Conservation (phyloP, 495 filamentous ascomycete genomes). For the Hypoxylon intermedium region DNA sequence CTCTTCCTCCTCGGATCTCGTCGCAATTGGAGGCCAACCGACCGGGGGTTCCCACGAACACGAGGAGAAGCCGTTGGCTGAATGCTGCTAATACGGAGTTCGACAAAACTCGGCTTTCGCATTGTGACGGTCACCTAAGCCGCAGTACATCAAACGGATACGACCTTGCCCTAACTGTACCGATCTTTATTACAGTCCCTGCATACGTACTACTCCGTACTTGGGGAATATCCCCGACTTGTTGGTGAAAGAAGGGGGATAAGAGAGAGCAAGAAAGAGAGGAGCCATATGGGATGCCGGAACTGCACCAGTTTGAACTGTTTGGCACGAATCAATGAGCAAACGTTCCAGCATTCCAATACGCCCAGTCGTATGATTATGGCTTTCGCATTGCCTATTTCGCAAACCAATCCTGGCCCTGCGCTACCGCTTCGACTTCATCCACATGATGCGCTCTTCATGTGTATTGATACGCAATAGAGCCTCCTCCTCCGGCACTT, state of each 20-base stretch:
- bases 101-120: conserved; percentile 1
- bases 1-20: conserved; percentile 2
- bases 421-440: conserved; percentile 10
- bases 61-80: background rate
- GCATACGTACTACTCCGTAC: conserved; percentile 20
- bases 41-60: conserved; percentile 6
- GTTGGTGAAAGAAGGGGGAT: conserved; percentile 1
- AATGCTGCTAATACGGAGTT: background rate
- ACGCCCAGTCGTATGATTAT: conserved; percentile 25
- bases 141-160: conserved; percentile 21
- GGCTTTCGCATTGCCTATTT: conserved; percentile 20
- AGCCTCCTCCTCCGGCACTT: conserved; percentile 4
- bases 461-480: conserved; percentile 23
- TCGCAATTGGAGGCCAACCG: background rate
- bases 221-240: conserved; percentile 17
- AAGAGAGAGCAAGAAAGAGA: conserved; percentile 16
- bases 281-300: conserved; percentile 22
- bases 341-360: conserved; percentile 6
- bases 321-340: conserved; percentile 9
- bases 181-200: conserved; percentile 20
- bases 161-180: conserved; percentile 16
- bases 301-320: conserved; percentile 17
- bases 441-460: conserved; percentile 35
- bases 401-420: conserved; percentile 9
- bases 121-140: conserved; percentile 8